phyloP scores from a whole-genome alignment of 441 rosid species.

The Populus hybrid region DNA sequence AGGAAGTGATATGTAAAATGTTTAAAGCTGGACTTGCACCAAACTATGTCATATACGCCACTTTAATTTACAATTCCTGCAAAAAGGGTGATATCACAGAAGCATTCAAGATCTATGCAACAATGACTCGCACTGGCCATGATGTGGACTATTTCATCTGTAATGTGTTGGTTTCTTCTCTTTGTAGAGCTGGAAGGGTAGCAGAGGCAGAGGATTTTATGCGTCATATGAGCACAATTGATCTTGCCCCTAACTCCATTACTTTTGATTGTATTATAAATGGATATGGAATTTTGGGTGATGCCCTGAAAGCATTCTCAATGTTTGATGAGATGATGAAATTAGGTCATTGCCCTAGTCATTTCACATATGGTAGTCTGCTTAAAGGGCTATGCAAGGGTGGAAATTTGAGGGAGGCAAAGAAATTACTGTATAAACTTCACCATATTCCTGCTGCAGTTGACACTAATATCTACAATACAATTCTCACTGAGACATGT shows the following conservation, averaged over 20 bases:
- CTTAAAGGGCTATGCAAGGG: conserved; percentile 84
- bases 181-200: conserved; percentile 67
- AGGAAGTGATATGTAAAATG: conserved; percentile 62
- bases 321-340: conserved; percentile 76
- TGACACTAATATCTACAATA: conserved; percentile 64
- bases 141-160: conserved; percentile 47
- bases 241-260: conserved; percentile 41
- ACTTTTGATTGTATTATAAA: conserved; percentile 68
- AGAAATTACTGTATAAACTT: conserved; percentile 49
- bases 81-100: conserved; percentile 48
- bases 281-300: conserved; percentile 55
- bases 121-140: conserved; percentile 48
- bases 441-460: conserved; percentile 55
- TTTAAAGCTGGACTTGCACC: conserved; percentile 61
- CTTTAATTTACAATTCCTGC: conserved; percentile 56
- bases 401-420: conserved; percentile 58
- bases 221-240: conserved; percentile 51
- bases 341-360: conserved; percentile 58
- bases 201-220: conserved; percentile 61
- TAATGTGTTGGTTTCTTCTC: conserved; percentile 52
- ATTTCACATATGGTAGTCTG: conserved; percentile 64
- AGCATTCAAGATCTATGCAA: conserved; percentile 62
- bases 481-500: conserved; percentile 57
- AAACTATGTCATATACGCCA: conserved; percentile 52
- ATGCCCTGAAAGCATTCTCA: conserved; percentile 55